Base-by-base conservation (phyloP, 495 filamentous ascomycete species). In the Pyronema omphalodes region DNA sequence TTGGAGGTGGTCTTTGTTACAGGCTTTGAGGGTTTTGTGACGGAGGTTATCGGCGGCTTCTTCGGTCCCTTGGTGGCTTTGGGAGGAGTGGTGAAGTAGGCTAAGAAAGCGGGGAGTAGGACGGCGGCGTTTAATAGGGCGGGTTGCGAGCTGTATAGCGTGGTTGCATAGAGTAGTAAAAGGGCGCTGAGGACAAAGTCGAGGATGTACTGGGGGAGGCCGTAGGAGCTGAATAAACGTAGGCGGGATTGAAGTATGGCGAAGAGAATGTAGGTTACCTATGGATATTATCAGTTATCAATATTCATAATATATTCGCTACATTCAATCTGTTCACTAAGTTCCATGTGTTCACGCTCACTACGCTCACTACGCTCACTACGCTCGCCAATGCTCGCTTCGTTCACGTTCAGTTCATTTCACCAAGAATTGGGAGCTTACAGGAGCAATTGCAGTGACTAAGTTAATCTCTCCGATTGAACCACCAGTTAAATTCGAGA, bases 401-500 rank as follows among this genome's bases (percentile, higher is more conserved):
- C 37, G 18, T 51, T 8, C 14, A n/a, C 44, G 9, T 35, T 23
- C 48, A 35, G 37, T 44, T 34, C 41, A 40, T 45, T 53, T n/a
- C n/a, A 29, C n/a, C n/a, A 15, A 3, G 44, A 29, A 48, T 19
- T 15, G 44, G n/a, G 47, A 37, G 67, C 80, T 61, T 76, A 96
- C 91, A 54, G 91, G 81, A 61, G 86, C 86, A 51, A 91, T 81
- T 6, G 82, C 75, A 39, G 83, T 84, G 45, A 96, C 82, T 55
- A 74, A 71, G 60, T 93, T 88, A 70, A 99, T 89, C 63, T 99
- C 91, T 29, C 70, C 64, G 46, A 95, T 81, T 11, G 75, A 72
- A 39, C 89, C 86, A 37, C 91, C 91, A n/a, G 81, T 78, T 35
- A 93, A 79, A 64, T 86, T 83, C 15, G 89, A 94, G 60, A 99